phyloP scores from a whole-genome alignment of 2,329 filamentous ascomycete species.

The Paradendryphiella salina region DNA sequence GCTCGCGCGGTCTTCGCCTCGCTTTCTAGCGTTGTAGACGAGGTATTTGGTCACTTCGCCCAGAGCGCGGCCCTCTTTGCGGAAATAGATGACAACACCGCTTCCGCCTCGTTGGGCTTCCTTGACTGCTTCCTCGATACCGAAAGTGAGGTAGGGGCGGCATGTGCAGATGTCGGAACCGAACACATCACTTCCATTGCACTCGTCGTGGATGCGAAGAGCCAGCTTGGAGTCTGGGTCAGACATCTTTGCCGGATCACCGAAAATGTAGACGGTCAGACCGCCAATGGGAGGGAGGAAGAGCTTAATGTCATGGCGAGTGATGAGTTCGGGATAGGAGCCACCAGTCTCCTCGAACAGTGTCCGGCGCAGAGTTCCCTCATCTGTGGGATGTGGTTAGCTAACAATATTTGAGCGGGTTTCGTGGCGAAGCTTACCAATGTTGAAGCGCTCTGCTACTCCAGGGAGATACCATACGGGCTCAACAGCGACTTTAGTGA shows the following conservation, averaged over 20 bases:
- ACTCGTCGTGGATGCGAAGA: conserved; percentile 83
- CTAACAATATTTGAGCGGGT: neutral
- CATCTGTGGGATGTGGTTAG: conserved; percentile 59
- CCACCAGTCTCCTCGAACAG: conserved; percentile 96
- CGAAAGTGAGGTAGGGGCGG: conserved; percentile 92
- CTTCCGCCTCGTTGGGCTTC: conserved; percentile 93
- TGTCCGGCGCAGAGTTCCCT: conserved; percentile 80
- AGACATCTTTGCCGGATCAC: conserved; percentile 90
- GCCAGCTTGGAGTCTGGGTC: conserved; percentile 80
- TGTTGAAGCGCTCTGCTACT: conserved; percentile 88
- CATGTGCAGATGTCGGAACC: conserved; percentile 98
- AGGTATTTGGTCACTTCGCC: conserved; percentile 91
- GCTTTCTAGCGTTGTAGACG: conserved; percentile 79
- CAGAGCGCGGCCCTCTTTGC: conserved; percentile 91
- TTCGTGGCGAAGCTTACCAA: conserved; percentile 57
- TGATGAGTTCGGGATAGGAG: conserved; percentile 95
- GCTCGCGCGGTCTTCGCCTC: conserved; percentile 75
- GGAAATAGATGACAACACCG: conserved; percentile 97
- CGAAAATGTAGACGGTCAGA: conserved; percentile 95
- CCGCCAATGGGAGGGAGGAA: conserved; percentile 96
- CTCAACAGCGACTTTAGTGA: conserved; percentile 96
- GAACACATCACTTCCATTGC: conserved; percentile 97
- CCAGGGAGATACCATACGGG: conserved; percentile 67
- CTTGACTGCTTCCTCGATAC: conserved; percentile 95
- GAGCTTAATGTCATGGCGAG: conserved; percentile 88